These are phyloP conservation scores for Pseudogymnoascus sp. DNA, from an alignment of 2,329 filamentous ascomycete genomes.

Conservation along the genomic window DNA sequence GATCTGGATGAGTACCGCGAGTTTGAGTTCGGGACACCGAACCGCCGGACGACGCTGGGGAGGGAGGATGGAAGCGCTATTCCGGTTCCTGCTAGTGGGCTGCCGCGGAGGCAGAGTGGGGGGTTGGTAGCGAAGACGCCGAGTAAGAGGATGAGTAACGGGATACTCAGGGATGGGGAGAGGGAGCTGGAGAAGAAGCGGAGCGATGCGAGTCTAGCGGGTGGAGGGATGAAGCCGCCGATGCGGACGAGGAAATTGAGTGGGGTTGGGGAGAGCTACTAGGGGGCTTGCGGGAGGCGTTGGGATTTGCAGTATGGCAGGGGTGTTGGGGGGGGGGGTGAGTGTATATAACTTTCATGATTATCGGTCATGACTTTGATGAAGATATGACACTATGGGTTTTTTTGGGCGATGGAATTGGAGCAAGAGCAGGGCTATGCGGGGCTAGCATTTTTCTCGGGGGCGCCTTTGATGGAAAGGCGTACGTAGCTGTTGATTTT, in stretches of 20 bases:
- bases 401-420: constrained; percentile 6
- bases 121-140: constrained; percentile 26
- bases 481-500: neutral
- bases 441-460: neutral
- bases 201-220: constrained; percentile 7
- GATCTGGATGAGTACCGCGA: constrained; percentile 24
- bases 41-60: constrained; percentile 35
- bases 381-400: constrained; percentile 7
- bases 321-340: neutral
- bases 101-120: constrained; percentile 44
- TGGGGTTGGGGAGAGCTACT: constrained; percentile 50
- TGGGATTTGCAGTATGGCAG: constrained; percentile 5
- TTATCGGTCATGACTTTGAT: constrained; percentile 8
- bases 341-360: constrained; percentile 5
- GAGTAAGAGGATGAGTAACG: constrained; percentile 22
- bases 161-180: constrained; percentile 15
- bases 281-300: constrained; percentile 16
- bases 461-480: neutral
- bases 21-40: constrained; percentile 33
- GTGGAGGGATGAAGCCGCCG: constrained; percentile 22
- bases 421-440: neutral
- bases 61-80: constrained; percentile 37
- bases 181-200: constrained; percentile 17
- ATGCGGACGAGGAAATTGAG: constrained; percentile 37
- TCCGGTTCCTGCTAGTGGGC: constrained; percentile 35